These are phyloP conservation scores for Torrubiella hemipterigena DNA, from an alignment of 2,329 filamentous ascomycete species.

Conservation along the genomic window DNA sequence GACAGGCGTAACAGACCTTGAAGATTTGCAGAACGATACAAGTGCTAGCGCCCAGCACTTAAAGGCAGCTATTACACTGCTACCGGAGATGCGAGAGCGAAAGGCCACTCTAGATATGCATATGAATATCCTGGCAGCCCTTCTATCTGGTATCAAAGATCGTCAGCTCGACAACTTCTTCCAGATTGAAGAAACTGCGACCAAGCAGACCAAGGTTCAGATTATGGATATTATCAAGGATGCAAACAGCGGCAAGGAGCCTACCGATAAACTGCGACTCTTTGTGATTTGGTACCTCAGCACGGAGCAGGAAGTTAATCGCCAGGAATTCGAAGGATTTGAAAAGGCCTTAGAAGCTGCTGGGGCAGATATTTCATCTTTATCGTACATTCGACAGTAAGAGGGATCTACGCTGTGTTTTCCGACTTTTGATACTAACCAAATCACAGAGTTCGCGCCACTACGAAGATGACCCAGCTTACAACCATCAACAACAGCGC, in stretches of 20 bases:
- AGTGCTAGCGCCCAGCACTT: constrained; percentile 85
- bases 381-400: constrained; percentile 79
- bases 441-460: constrained; percentile 61
- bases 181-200: constrained; percentile 84
- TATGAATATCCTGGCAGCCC: constrained; percentile 89
- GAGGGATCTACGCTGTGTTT: constrained; percentile 15
- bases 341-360: constrained; percentile 69
- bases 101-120: constrained; percentile 96
- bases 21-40: constrained; percentile 84
- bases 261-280: constrained; percentile 78
- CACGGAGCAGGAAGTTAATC: constrained; percentile 76
- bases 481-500: constrained; percentile 78
- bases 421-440: constrained; percentile 10
- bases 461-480: constrained; percentile 97
- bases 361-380: constrained; percentile 63
- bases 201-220: constrained; percentile 82
- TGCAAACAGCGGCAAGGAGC: constrained; percentile 66
- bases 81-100: constrained; percentile 84
- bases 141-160: constrained; percentile 73
- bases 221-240: constrained; percentile 80
- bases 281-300: constrained; percentile 98
- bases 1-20: constrained; percentile 82
- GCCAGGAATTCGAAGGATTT: constrained; percentile 74
- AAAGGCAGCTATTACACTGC: constrained; percentile 85
- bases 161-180: constrained; percentile 94